Base-by-base conservation (phyloP, 192 early-diverging fungal species). In the Cladochytrium replicatum region DNA sequence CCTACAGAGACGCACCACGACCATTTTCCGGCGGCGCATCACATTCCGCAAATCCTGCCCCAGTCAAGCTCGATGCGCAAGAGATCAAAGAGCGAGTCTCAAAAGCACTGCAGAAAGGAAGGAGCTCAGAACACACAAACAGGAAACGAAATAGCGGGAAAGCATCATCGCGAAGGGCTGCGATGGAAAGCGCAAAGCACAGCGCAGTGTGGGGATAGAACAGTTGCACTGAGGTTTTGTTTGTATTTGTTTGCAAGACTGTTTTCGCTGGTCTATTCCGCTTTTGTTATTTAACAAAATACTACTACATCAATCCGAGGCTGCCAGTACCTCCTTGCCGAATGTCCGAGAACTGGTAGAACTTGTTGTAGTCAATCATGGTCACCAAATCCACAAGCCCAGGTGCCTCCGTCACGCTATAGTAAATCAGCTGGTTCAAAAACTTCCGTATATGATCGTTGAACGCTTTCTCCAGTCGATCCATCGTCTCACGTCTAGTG, bases 361-460 rank as follows among this genome's bases (percentile, higher is more conserved):
- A 88, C 45, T 67, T 61, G 54, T 89, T 91, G 43, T 78, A 87
- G 42, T 89, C 88, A 50, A 86, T 55, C 32, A 80, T 50, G 3
- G 80, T 70, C 13, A 84, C 78, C 19, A 88, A 48, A 47, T 72
- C 74, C 27, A 74, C 44, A 49, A 84, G 82, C 41, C 74, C 69
- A 5, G 75, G 61, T 6, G 77, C 71, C 51, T 84, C 80, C 0
- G 80, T 75, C 0, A 80, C 74, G 2, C 83, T 85, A 58, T 80
- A 85, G 63, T 80, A 82, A 54, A 87, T 85, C 4, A 94, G 76
- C 3, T 79, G 81, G 4, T 84, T 80, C 38, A 91, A 80, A 50
- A 94, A 50, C 13, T 74, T 60, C 43, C 77, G 75, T 44, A 91
- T 73, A 50, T 83, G 81, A 39, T 74, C 69, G 2, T 64, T 28